Evolutionary conservation across 1,284 basidiomycete genomes (phyloP).

Genomic region (Earliella scabrosa): DNA sequence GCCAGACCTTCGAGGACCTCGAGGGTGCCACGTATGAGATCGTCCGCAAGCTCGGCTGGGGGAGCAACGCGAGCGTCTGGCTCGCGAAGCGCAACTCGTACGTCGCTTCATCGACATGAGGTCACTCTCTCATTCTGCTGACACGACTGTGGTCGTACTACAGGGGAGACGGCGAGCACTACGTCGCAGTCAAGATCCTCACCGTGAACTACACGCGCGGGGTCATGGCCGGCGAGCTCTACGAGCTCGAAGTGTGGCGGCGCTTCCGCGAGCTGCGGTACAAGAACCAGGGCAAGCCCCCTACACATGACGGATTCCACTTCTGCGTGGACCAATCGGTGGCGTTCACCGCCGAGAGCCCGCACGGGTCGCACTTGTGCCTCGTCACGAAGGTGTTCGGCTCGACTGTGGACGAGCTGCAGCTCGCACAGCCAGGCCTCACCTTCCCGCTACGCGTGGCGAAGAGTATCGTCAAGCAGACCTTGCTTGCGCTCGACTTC

Average conservation of each 20-base stretch:
- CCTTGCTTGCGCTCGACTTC: slow-evolving; percentile 16
- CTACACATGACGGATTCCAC: neutral
- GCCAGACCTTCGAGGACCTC: slow-evolving; percentile 2
- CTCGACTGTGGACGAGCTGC: slow-evolving; percentile 4
- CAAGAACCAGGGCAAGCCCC: neutral
- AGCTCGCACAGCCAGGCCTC: neutral
- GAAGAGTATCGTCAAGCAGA: slow-evolving; percentile 10
- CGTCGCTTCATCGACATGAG: neutral
- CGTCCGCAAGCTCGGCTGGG: slow-evolving; percentile 16
- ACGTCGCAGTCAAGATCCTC: slow-evolving; percentile 14
- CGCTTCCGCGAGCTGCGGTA: slow-evolving; percentile 4
- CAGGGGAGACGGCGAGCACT: neutral
- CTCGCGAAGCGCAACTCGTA: neutral
- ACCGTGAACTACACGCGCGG: slow-evolving; percentile 3
- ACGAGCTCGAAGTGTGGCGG: slow-evolving; percentile 1
- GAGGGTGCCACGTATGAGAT: slow-evolving; percentile 4
- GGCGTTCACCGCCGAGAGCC: neutral
- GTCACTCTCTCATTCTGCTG: neutral
- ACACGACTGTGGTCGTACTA: neutral
- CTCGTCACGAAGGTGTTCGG: slow-evolving; percentile 5
- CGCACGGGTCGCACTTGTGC: slow-evolving; percentile 1
- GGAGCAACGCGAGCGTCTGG: slow-evolving; percentile 9
- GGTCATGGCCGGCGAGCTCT: neutral
- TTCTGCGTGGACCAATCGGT: neutral
- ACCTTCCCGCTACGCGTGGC: slow-evolving; percentile 1